Evolutionary conservation across 2,329 filamentous ascomycete genomes (phyloP), one percentile per base, ranked within the genome.

Genomic region (Pseudogymnoascus verrucosus): DNA sequence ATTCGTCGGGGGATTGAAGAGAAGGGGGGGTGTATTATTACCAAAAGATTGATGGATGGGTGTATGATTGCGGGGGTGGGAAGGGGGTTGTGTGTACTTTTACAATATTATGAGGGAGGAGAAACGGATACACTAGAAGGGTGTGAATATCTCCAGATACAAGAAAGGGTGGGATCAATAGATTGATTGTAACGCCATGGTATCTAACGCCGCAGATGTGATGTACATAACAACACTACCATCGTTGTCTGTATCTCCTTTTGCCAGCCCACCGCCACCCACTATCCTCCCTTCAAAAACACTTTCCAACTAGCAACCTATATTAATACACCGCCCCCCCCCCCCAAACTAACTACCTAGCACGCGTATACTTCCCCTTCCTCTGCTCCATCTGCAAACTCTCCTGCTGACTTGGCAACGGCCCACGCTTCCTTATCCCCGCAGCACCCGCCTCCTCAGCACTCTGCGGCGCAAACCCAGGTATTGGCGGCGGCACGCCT

Each of bases 351-450:
- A 60, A 36, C 57, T 69, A 73, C 61, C 72, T 71, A 14, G 71
- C 67, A 36, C 82, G 75, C 14, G 83, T 87, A 70, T 85, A 88
- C 67, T 86, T 80, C 3, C 85, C 85, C 62, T 79, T 79, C 63
- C 82, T 83, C 79, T 93, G 91, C 75, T 93, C 90, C 74, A 88
- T 85, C 69, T 87, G 84, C 69, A 96, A 76, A 69, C 89, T 93
- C 73, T 95, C 91, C 72, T 90, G 86, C 76, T 96, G 91, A 72
- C 90, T 93, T 0, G 91, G 91, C 47, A 96, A 76, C 7, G 90
- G 91, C 5, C 83, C 90, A 65, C 87, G 78, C 68, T 78, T 81
- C 65, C 89, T 81, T 16, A 85, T 74, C 54, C 73, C 73, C 21
- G 74, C 77, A 4, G 76, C 73, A 36, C 70, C 74, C 21, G 70